Conservation (phyloP, 257 asterid genomes). For the Thymus mandschuricus region DNA sequence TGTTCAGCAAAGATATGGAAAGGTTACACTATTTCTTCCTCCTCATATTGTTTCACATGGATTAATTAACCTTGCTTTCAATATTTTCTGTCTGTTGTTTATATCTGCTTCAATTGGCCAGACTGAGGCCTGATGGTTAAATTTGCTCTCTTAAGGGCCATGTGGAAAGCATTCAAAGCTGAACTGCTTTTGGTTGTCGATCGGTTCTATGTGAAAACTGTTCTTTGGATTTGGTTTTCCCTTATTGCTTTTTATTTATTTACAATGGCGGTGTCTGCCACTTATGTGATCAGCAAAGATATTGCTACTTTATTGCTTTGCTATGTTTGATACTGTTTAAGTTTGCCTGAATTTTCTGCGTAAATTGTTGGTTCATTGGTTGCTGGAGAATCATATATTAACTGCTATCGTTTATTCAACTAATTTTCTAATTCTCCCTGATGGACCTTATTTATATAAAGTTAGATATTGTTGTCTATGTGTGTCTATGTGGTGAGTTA, state of each 20-base stretch:
- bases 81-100: conserved; percentile 9
- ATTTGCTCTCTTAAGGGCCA: not conserved
- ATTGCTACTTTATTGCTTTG: conserved; percentile 22
- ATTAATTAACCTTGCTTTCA: not conserved
- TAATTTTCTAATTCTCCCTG: not conserved
- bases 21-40: conserved; percentile 52
- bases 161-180: not conserved
- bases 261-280: not conserved
- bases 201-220: not conserved
- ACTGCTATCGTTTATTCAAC: conserved; percentile 4
- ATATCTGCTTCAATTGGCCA: not conserved
- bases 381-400: conserved; percentile 16
- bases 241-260: not conserved
- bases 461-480: conserved; percentile 9
- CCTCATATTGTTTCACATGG: not conserved
- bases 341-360: conserved; percentile 7
- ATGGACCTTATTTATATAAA: not conserved
- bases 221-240: conserved; percentile 21
- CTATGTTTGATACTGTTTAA: conserved; percentile 4
- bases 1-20: conserved; percentile 93
- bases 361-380: conserved; percentile 14
- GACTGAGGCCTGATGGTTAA: not conserved
- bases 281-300: conserved; percentile 9
- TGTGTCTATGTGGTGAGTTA: conserved; percentile 9
- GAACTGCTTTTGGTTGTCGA: not conserved